These are phyloP conservation scores for Fusarium sp. DNA, from an alignment of 2,329 filamentous ascomycete species.

Conservation along the genomic window DNA sequence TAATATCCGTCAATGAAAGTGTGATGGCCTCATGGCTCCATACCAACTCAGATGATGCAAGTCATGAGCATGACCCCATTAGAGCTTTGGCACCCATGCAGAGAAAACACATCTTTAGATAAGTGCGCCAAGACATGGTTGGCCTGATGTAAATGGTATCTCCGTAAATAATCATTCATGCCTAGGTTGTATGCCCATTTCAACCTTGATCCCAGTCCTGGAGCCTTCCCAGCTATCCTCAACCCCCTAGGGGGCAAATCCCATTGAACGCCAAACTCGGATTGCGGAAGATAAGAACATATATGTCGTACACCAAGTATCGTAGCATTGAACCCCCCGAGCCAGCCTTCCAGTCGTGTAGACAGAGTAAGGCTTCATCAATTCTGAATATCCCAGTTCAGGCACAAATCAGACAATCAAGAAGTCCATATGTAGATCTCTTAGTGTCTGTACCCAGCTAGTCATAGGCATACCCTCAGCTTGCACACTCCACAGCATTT, in stretches of 20 bases:
- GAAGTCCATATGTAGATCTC: constrained; percentile 58
- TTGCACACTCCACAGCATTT: constrained; percentile 59
- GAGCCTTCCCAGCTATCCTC: background rate
- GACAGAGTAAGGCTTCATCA: background rate
- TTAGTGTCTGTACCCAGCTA: constrained; percentile 62
- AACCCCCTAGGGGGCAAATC: background rate
- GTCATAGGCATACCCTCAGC: constrained; percentile 47
- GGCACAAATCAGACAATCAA: constrained; percentile 52
- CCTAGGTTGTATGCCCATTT: background rate
- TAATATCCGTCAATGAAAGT: background rate
- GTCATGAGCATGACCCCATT: background rate
- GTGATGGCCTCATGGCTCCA: background rate
- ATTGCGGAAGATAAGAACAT: background rate
- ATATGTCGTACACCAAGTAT: background rate
- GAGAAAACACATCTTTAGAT: background rate
- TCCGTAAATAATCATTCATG: constrained; percentile 8
- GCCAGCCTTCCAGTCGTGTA: no score
- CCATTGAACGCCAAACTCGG: background rate
- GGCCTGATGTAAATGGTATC: constrained; percentile 1
- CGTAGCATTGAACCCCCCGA: no score
- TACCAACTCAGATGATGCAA: background rate
- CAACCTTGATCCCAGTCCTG: constrained; percentile 6
- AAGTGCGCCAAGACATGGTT: background rate
- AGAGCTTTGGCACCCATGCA: background rate
- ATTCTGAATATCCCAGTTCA: background rate